A percentile compares a stretch with the other conserved stretches of the same genome.
phyloP scores from a whole-genome alignment of 192 early-diverging fungal genomes.

The Coemansia sp. region DNA sequence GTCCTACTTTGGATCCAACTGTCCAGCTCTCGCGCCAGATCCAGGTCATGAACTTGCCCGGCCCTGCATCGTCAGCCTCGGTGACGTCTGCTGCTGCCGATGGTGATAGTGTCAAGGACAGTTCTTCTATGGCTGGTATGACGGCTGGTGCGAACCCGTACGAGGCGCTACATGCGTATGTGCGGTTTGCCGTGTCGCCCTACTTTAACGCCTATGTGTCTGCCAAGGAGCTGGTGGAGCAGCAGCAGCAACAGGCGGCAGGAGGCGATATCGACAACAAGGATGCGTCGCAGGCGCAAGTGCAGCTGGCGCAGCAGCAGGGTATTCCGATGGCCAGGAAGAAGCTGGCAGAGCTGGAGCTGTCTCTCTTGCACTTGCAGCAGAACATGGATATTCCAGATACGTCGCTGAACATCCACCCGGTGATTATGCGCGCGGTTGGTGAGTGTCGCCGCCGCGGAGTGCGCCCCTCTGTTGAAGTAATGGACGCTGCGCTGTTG shows the following conservation, averaged over 20 bases:
- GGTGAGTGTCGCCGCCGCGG: slow-evolving; percentile 69
- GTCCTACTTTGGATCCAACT: slow-evolving; percentile 68
- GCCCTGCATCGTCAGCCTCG: slow-evolving; percentile 57
- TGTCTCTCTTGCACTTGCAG: slow-evolving; percentile 92
- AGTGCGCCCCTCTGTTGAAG: slow-evolving; percentile 73
- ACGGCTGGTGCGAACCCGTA: slow-evolving; percentile 66
- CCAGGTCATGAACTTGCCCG: slow-evolving; percentile 91
- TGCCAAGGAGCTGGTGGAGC: slow-evolving; percentile 65
- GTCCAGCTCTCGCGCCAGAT: slow-evolving; percentile 78
- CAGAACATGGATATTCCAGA: slow-evolving; percentile 99
- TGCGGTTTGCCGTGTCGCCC: slow-evolving; percentile 92
- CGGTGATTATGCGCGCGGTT: slow-evolving; percentile 71
- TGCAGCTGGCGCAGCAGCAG: slow-evolving; percentile 34
- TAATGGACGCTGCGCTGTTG: slow-evolving; percentile 68
- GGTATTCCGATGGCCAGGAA: slow-evolving; percentile 96
- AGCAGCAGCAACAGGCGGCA: slow-evolving; percentile 13
- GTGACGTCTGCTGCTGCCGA: not conserved
- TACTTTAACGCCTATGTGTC: slow-evolving; percentile 94
- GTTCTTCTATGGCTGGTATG: slow-evolving; percentile 21
- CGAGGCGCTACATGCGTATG: slow-evolving; percentile 87
- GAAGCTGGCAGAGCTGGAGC: slow-evolving; percentile 98
- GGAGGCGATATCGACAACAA: slow-evolving; percentile 67
- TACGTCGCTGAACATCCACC: slow-evolving; percentile 83
- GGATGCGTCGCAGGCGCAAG: slow-evolving; percentile 39
- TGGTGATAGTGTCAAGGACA: slow-evolving; percentile 1